A percentile compares a stretch with the other conserved stretches of the same genome.
phyloP scores from a whole-genome alignment of 192 early-diverging fungal species.

The Phycomyces nitens region DNA sequence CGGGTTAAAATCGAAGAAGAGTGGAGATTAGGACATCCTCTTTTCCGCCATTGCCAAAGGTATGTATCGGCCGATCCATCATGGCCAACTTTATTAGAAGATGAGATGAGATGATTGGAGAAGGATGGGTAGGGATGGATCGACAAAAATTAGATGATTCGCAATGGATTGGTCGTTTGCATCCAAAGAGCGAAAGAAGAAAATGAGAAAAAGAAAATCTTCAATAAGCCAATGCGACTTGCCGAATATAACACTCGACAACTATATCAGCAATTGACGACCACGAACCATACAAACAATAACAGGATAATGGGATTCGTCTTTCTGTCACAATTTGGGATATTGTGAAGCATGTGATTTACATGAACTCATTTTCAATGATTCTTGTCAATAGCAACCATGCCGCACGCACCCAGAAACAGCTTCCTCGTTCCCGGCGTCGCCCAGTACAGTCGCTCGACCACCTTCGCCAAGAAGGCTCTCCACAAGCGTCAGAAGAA shows the following conservation, averaged over 20 bases:
- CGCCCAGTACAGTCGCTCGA: constrained; percentile 77
- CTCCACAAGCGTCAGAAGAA: constrained; percentile 86
- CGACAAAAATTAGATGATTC: background rate
- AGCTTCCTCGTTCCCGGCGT: constrained; percentile 82
- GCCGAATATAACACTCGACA: too few relatives aligned
- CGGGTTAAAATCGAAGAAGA: constrained; percentile 1
- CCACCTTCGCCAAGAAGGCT: constrained; percentile 81
- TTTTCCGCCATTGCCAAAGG: constrained; percentile 24
- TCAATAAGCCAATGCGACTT: too few relatives aligned
- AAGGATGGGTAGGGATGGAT: background rate
- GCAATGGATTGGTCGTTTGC: background rate
- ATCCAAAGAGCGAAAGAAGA: background rate
- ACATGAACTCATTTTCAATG: too few relatives aligned
- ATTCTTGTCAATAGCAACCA: constrained; percentile 26
- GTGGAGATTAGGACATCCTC: constrained; percentile 12
- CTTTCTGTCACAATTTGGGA: too few relatives aligned
- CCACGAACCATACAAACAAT: too few relatives aligned
- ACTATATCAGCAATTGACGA: too few relatives aligned
- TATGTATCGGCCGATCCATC: constrained; percentile 7
- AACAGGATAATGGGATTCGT: too few relatives aligned
- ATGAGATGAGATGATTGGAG: background rate
- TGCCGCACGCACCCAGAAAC: constrained; percentile 72
- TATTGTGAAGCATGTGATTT: too few relatives aligned
- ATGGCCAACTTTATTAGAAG: background rate
- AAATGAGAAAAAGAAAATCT: background rate